These are phyloP conservation scores for Arachis monticola DNA, from an alignment of 331 rosid genomes.

Conservation along the genomic window DNA sequence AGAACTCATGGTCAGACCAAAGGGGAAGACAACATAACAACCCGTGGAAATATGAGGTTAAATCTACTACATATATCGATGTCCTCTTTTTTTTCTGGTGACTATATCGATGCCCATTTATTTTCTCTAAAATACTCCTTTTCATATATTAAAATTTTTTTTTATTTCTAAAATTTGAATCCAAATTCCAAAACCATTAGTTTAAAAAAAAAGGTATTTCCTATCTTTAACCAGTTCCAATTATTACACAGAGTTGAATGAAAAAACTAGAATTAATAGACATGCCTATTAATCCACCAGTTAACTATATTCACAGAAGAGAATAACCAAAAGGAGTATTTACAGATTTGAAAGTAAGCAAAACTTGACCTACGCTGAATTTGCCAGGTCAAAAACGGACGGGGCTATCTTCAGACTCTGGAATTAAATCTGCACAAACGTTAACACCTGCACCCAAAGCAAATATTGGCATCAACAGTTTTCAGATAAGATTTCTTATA, in stretches of 20 bases:
- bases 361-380: slow-evolving; percentile 36
- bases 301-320: slow-evolving; percentile 37
- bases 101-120: no score
- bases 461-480: slow-evolving; percentile 30
- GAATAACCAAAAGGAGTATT: slow-evolving; percentile 48
- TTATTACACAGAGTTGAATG: no score
- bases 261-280: no score
- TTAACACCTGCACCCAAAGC: slow-evolving; percentile 42
- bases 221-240: no score
- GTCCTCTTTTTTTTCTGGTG: no score
- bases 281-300: no score
- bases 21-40: background rate
- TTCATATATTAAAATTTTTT: no score
- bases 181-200: no score
- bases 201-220: no score
- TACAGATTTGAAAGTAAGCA: slow-evolving; percentile 56
- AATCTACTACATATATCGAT: background rate
- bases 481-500: slow-evolving; percentile 11
- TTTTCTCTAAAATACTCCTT: no score
- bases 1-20: background rate
- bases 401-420: slow-evolving; percentile 35
- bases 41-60: slow-evolving; percentile 44
- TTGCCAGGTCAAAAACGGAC: slow-evolving; percentile 46
- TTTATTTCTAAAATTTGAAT: no score
- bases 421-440: slow-evolving; percentile 52